Percentiles rank a stretch among this genome's conserved stretches.
These are phyloP conservation scores for Starmerella bombi DNA, from an alignment of 805 yeast species.

Conservation along the genomic window DNA sequence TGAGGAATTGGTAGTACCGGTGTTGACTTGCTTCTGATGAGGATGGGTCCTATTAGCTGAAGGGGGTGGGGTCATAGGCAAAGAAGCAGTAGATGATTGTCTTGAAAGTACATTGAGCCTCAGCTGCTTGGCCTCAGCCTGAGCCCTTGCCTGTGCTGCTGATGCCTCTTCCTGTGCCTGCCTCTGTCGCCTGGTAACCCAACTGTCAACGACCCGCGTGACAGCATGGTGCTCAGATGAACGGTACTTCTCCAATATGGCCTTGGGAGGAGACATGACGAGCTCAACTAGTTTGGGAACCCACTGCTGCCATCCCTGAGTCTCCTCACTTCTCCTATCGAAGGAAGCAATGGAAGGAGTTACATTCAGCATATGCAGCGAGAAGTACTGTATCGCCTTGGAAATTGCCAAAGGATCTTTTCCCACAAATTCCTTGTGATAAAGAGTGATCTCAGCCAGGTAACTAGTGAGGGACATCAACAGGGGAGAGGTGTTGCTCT, in stretches of 20 bases:
- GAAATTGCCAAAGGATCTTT: slow-evolving; percentile 25
- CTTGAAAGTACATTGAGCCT: slow-evolving; percentile 8
- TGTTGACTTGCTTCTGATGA: background rate
- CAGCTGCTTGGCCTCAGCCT: slow-evolving; percentile 13
- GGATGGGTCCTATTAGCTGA: slow-evolving; percentile 24
- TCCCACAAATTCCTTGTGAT: slow-evolving; percentile 27
- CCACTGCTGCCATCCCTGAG: slow-evolving; percentile 25
- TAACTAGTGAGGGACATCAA: slow-evolving; percentile 25
- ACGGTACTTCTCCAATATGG: slow-evolving; percentile 31
- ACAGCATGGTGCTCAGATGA: slow-evolving; percentile 25
- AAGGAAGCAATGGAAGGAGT: slow-evolving; percentile 3
- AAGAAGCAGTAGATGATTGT: slow-evolving; percentile 13
- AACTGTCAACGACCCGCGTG: slow-evolving; percentile 25
- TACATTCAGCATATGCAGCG: slow-evolving; percentile 22
- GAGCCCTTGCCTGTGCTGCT: slow-evolving; percentile 12
- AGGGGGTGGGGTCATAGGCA: slow-evolving; percentile 28
- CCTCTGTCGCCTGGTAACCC: slow-evolving; percentile 25
- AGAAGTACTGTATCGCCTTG: slow-evolving; percentile 25
- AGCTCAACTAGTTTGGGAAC: slow-evolving; percentile 24
- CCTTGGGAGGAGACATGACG: slow-evolving; percentile 28
- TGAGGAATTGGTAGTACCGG: background rate
- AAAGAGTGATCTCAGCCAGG: slow-evolving; percentile 28
- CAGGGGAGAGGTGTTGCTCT: slow-evolving; percentile 21
- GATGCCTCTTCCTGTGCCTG: slow-evolving; percentile 21
- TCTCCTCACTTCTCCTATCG: slow-evolving; percentile 6